phyloP scores from a whole-genome alignment of 345 rosid genomes.

The Citrus inodora region DNA sequence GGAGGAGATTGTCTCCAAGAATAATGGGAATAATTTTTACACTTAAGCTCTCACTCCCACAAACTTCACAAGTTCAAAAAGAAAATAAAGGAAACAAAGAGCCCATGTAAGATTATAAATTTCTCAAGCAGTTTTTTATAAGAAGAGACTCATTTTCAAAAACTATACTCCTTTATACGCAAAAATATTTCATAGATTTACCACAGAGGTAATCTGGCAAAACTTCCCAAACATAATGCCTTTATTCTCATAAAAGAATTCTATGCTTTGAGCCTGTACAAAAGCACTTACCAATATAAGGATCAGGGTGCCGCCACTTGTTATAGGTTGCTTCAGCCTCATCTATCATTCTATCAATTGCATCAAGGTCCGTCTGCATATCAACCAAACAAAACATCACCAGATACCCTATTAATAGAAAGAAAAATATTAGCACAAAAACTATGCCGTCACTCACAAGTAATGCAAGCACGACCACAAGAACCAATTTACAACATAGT shows the following conservation, averaged over 20 bases:
- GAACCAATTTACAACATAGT: not conserved
- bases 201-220: not conserved
- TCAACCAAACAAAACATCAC: not conserved
- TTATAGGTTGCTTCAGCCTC: conserved; percentile 69
- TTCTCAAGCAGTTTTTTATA: not conserved
- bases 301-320: conserved; percentile 97
- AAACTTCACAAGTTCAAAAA: not conserved
- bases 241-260: not conserved
- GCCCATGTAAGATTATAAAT: not conserved
- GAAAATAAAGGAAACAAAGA: not conserved
- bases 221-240: not conserved
- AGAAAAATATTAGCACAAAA: not conserved
- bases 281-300: conserved; percentile 66
- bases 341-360: conserved; percentile 77
- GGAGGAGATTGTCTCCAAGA: not conserved
- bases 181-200: not conserved
- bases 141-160: not conserved
- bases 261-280: not conserved
- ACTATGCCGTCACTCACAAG: not conserved
- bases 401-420: not conserved
- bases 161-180: not conserved
- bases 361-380: conserved; percentile 72
- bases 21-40: not conserved
- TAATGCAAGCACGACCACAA: not conserved
- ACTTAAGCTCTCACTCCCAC: not conserved